These are phyloP conservation scores for Xylariaceae sp. DNA, from an alignment of 2,329 filamentous ascomycete genomes.

Conservation along the genomic window DNA sequence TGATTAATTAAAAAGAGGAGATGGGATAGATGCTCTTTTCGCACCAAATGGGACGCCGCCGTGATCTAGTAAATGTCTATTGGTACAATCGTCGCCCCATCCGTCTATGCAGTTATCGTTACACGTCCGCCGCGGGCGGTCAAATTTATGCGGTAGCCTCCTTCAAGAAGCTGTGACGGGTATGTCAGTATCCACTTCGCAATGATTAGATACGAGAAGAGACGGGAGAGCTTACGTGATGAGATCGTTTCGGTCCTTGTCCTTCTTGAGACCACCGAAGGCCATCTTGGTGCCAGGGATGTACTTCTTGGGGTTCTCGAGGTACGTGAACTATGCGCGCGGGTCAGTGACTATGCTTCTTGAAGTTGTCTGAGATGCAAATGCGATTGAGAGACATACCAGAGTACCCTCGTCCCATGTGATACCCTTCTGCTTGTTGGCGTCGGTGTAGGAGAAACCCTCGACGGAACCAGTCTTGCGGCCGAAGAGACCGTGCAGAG, in stretches of 20 bases:
- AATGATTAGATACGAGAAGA: neutral
- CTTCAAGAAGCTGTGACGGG: conserved; percentile 59
- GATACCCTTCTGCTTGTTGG: conserved; percentile 97
- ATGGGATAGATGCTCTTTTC: conserved; percentile 27
- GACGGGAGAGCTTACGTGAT: conserved; percentile 73
- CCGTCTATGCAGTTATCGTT: conserved; percentile 37
- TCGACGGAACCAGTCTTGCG: conserved; percentile 89
- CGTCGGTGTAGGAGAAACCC: conserved; percentile 96
- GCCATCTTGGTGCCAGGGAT: conserved; percentile 99
- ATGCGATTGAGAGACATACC: conserved; percentile 48
- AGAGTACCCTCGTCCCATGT: conserved; percentile 83
- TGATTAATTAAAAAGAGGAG: conserved; percentile 28
- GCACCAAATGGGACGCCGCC: conserved; percentile 26
- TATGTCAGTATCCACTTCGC: neutral
- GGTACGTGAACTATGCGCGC: conserved; percentile 76
- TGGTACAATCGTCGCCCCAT: conserved; percentile 32
- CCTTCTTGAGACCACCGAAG: conserved; percentile 99
- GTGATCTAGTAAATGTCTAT: conserved; percentile 32
- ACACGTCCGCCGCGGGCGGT: conserved; percentile 31
- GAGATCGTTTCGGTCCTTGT: conserved; percentile 97
- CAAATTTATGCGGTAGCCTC: conserved; percentile 64
- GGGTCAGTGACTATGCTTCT: neutral
- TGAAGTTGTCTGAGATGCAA: neutral
- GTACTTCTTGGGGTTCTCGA: conserved; percentile 99
- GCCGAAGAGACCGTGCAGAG: conserved; percentile 95